Conservation (phyloP, 2,329 filamentous ascomycete genomes). For the Pseudocercospora ulei region DNA sequence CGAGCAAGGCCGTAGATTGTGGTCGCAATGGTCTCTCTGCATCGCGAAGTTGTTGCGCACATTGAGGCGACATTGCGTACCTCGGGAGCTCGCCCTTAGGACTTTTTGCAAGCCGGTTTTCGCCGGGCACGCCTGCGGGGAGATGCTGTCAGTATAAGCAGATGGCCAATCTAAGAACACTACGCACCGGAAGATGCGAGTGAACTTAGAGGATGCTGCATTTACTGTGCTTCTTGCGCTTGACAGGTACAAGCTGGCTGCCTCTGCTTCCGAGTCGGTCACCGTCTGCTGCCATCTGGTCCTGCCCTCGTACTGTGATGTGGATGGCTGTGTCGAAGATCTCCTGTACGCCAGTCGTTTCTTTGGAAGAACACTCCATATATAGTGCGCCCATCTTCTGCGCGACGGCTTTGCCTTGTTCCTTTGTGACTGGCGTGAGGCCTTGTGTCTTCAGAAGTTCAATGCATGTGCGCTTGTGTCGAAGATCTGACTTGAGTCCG, state of each 20-base stretch:
- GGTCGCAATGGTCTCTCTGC: conserved; percentile 4
- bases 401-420: conserved; percentile 80
- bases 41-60: conserved; percentile 9
- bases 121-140: conserved; percentile 9
- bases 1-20: conserved; percentile 9
- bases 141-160: conserved; percentile 17
- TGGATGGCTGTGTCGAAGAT: conserved; percentile 89
- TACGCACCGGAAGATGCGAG: conserved; percentile 5
- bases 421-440: conserved; percentile 82
- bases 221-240: conserved; percentile 74
- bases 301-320: conserved; percentile 69
- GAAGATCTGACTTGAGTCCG: conserved; percentile 92
- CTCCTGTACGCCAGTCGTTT: conserved; percentile 90
- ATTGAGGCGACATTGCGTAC: conserved; percentile 3
- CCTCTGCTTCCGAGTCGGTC: conserved; percentile 37
- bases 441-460: conserved; percentile 98
- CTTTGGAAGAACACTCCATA: conserved; percentile 98
- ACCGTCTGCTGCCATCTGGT: conserved; percentile 36
- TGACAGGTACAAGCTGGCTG: conserved; percentile 34
- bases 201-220: conserved; percentile 62
- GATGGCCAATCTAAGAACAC: conserved; percentile 7
- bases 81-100: conserved; percentile 5
- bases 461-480: conserved; percentile 90
- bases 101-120: conserved; percentile 5
- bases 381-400: conserved; percentile 90